Percentiles rank a stretch among this genome's conserved stretches.
These are phyloP conservation scores for Knoxia roxburghii DNA, from an alignment of 257 asterid species.

Conservation along the genomic window DNA sequence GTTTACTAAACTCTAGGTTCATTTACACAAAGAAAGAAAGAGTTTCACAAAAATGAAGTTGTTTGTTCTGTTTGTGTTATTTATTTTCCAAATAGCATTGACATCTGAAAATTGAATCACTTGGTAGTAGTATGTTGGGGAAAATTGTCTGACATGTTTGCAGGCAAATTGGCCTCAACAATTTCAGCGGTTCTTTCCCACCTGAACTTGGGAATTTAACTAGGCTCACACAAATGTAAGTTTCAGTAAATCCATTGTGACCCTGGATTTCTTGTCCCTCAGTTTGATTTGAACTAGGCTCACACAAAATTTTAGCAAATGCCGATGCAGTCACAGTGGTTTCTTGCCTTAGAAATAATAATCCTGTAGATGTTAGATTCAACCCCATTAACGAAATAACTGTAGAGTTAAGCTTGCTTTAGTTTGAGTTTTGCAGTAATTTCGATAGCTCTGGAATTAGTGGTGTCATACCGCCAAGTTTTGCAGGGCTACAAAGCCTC, in stretches of 20 bases:
- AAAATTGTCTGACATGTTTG: conserved; percentile 1
- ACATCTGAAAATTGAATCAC: too few relatives aligned
- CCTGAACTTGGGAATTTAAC: conserved; percentile 58
- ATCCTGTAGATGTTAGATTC: neutral
- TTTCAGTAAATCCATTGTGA: neutral
- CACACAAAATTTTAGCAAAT: neutral
- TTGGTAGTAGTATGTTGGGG: neutral
- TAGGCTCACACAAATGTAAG: conserved; percentile 51
- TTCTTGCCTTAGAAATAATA: neutral
- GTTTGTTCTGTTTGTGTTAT: too few relatives aligned
- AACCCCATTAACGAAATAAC: too few relatives aligned
- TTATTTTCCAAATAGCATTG: too few relatives aligned
- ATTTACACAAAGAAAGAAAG: too few relatives aligned
- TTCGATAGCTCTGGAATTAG: conserved; percentile 54
- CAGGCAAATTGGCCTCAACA: conserved; percentile 56
- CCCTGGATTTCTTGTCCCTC: neutral
- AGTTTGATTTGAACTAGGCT: neutral
- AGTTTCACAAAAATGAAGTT: too few relatives aligned
- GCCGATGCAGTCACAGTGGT: neutral
- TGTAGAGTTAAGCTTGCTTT: neutral
- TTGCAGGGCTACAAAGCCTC: conserved; percentile 40
- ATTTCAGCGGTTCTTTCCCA: conserved; percentile 78
- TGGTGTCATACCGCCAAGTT: conserved; percentile 48
- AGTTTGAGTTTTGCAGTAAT: conserved; percentile 26
- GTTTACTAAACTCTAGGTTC: too few relatives aligned